Evolutionary conservation across 1,139 yeast genomes (phyloP), one percentile per base, ranked within the genome.

Genomic region (Candida mesenterica): DNA sequence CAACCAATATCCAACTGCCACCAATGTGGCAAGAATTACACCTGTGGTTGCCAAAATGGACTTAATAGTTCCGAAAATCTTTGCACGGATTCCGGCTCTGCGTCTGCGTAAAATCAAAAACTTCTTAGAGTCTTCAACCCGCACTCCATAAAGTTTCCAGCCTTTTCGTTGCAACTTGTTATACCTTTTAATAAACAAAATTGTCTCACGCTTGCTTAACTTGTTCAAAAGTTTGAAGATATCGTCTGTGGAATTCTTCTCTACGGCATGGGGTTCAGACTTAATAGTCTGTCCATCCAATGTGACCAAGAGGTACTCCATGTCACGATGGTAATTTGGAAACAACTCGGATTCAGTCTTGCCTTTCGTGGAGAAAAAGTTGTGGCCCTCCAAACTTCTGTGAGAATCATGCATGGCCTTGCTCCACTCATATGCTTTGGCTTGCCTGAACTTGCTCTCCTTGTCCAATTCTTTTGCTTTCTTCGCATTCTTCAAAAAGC

Each of bases 341-440:
- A 26, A 20, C 14, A 27, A 24, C 10, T 25, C 17, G 15, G 15
- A 19, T 6, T 19, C 22, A 24, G 12, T 5, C 28, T 25, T 25
- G 4, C 17, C 15, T 5, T 4, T 7, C 5, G 82, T 78, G 9
- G 77, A 65, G 55, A 79, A 79, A 46, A 77, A 78, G 43, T 75
- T 75, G 3, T 62, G 57, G 15, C 62, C 48, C 23, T 62, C 75
- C 15, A 78, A 46, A 0, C 76, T 57, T 23, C 73, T 56, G 5
- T 75, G 66, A 15, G 61, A 49, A 13, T 57, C 51, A 13, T 50
- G 45, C 44, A 61, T 55, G 28, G 62, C 59, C 28, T 51, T 59
- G 34, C 74, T 64, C 76, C 80, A 77, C 36, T 77, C 82, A 46
- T 61, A 76, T 1, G 84, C 81, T 32, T 69, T 67, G 25, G 65